phyloP scores from a whole-genome alignment of 2,329 filamentous ascomycete genomes.

The Ceratocystis cacaofunesta region DNA sequence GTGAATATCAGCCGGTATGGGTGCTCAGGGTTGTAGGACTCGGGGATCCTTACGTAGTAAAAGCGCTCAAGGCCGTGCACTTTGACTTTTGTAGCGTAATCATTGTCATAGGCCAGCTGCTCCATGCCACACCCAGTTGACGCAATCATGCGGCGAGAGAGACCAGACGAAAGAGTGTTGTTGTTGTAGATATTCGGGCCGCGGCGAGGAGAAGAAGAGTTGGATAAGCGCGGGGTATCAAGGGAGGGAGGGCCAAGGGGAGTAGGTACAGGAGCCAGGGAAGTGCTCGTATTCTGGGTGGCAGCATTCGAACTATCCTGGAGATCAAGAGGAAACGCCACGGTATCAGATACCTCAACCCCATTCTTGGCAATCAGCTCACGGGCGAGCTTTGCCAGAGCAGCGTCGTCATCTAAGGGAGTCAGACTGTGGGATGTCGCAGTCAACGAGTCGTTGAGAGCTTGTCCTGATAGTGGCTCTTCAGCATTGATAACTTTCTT shows the following conservation, averaged over 20 bases:
- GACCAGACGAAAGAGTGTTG: not conserved
- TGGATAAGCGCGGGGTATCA: not conserved
- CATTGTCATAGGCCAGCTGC: constrained; percentile 21
- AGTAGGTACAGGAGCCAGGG: not conserved
- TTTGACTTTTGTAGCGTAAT: constrained; percentile 22
- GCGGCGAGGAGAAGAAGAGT: not conserved
- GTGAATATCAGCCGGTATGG: constrained; percentile 30
- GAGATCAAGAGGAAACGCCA: not conserved
- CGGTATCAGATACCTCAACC: not conserved
- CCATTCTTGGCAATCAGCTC: not conserved
- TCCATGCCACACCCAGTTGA: constrained; percentile 25
- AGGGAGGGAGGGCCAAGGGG: not conserved
- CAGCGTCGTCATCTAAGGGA: not conserved
- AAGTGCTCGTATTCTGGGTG: not conserved
- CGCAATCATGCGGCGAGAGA: not conserved
- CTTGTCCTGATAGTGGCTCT: not conserved
- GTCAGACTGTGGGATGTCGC: not conserved
- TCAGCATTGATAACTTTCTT: not conserved
- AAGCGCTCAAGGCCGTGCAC: constrained; percentile 27
- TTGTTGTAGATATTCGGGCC: not conserved
- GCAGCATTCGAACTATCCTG: not conserved
- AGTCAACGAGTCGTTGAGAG: not conserved
- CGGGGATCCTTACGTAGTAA: constrained; percentile 27
- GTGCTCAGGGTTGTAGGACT: constrained; percentile 27
- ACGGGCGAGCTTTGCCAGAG: not conserved